Base-by-base conservation (phyloP, 495 filamentous ascomycete species). In the Friedmanniomyces simplex region DNA sequence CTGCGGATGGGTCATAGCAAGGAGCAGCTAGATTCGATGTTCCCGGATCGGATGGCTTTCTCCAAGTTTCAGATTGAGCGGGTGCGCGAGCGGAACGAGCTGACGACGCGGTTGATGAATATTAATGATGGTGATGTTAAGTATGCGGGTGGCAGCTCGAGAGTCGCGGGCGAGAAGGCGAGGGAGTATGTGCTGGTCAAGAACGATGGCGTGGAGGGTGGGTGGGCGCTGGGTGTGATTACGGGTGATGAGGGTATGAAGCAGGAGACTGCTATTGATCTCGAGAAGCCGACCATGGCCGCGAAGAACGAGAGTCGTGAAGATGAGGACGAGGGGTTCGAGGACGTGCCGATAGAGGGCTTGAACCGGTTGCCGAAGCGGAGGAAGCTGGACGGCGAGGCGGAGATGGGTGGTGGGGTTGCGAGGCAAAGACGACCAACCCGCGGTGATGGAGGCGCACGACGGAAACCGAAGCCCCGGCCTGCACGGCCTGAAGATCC, bases 1-100 rank as follows among this genome's bases (percentile, higher is more conserved):
- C 73, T 98, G 58, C 79, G 93, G 50, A 96, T 98, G 93, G 93
- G 93, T 0, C 79, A 95, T 65, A 91, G 88, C 51, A 97, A 96
- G 71, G 93, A 97, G 62, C 93, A 98, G 67, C 71, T 98, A 18
- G 89, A 96, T 61, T 79, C 69, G 26, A 97, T 96, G 93, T 98
- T 98, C 63, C 94, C 93, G 0, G 84, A 98, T 67, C 81, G 93
- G n/a, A 95, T 97, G 88, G 93, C 85, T 3, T 98, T 98, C 62
- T 95, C 89, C 0, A 84, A 77, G 50, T 98, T 98, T 67, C 93
- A 98, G 73, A 95, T 98, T 55, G 94, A 96, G 63, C 76, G 93
- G 34, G 94, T 97, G 18, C 79, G 74, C 61, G 90, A 96, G 68
- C 78, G 93, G 39, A 98, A 97, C 67, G 84, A 95, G 55, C 74